Percentiles rank a stretch among this genome's conserved stretches.
phyloP scores from a whole-genome alignment of 2,329 filamentous ascomycete genomes.

The Tolypocladium tropicale region DNA sequence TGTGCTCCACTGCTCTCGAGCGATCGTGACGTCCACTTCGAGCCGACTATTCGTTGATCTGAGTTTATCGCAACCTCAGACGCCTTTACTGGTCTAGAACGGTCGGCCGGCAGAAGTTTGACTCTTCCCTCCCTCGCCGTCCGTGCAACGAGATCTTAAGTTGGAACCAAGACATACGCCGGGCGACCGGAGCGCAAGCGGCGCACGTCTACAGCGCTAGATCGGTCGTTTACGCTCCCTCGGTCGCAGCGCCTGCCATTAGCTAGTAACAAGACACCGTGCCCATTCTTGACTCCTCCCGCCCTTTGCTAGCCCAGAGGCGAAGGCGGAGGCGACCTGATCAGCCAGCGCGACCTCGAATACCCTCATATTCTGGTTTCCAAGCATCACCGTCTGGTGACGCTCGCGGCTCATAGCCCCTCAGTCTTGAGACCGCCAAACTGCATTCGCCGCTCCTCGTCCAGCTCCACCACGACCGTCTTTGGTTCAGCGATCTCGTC shows the following conservation, averaged over 20 bases:
- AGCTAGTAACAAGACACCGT: not conserved
- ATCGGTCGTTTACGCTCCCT: not conserved
- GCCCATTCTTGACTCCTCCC: not conserved
- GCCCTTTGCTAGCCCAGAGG: not conserved
- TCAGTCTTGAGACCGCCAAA: constrained; percentile 37
- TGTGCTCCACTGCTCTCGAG: constrained; percentile 7
- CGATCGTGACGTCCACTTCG: constrained; percentile 18
- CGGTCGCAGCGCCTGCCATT: not conserved
- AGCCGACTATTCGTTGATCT: constrained; percentile 28
- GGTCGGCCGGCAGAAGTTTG: constrained; percentile 21
- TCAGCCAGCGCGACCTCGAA: not conserved
- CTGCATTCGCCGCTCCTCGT: constrained; percentile 65
- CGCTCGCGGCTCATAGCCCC: not conserved
- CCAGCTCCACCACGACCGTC: constrained; percentile 37
- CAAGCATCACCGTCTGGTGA: not conserved
- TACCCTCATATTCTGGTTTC: not conserved
- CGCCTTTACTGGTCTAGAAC: constrained; percentile 53
- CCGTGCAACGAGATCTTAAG: not conserved
- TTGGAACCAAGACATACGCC: not conserved
- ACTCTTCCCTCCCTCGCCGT: not conserved
- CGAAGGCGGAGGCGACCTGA: not conserved
- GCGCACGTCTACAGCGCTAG: not conserved
- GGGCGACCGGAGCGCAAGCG: not conserved
- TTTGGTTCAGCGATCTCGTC: constrained; percentile 22
- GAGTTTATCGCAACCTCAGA: constrained; percentile 31